Conservation (phyloP, 169 alveolate species). For the Condylostoma magnum region DNA sequence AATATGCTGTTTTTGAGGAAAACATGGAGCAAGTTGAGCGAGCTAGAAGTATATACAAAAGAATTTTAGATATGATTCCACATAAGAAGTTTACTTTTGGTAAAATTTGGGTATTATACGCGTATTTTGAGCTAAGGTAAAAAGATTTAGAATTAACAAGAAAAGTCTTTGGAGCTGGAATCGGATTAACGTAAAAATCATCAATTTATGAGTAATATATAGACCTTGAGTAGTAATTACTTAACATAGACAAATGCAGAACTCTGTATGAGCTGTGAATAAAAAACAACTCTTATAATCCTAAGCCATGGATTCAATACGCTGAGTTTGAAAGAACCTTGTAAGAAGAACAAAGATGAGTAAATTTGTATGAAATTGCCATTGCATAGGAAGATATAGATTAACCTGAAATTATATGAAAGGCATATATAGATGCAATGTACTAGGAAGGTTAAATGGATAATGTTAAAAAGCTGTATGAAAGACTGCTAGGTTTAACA, state of each 20-base stretch:
- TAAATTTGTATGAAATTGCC: constrained; percentile 89
- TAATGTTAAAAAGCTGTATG: constrained; percentile 86
- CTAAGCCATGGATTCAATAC: constrained; percentile 88
- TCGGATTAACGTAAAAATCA: constrained; percentile 91
- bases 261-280: constrained; percentile 89
- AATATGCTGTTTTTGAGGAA: constrained; percentile 95
- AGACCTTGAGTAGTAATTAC: constrained; percentile 92
- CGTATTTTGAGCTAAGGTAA: constrained; percentile 79
- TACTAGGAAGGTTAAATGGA: constrained; percentile 55
- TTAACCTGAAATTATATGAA: constrained; percentile 89
- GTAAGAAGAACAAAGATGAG: constrained; percentile 89
- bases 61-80: constrained; percentile 85
- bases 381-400: constrained; percentile 82
- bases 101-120: constrained; percentile 90
- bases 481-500: constrained; percentile 87
- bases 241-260: constrained; percentile 94
- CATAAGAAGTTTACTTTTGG: constrained; percentile 89
- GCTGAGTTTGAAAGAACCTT: constrained; percentile 86
- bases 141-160: constrained; percentile 85
- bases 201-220: constrained; percentile 91
- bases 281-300: constrained; percentile 87
- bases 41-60: constrained; percentile 88
- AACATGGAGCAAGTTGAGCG: constrained; percentile 74
- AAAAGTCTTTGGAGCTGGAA: constrained; percentile 90
- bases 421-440: constrained; percentile 75